Conservation (phyloP, 257 asterid genomes). For the Echium plantagineum region DNA sequence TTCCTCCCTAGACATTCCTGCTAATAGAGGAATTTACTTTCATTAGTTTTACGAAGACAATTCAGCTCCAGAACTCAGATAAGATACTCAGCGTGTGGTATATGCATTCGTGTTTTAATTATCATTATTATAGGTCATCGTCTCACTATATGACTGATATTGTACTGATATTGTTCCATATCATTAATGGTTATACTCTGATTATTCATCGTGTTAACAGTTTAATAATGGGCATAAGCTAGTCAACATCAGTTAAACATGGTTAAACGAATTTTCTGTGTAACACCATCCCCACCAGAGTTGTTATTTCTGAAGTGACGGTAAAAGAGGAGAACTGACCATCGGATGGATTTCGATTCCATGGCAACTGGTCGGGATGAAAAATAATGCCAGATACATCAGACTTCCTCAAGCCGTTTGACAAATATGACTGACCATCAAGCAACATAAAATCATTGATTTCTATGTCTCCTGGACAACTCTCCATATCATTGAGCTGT, state of each 20-base stretch:
- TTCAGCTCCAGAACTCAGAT: neutral
- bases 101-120: neutral
- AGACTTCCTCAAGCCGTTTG: slow-evolving; percentile 18
- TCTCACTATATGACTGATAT: neutral
- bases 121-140: too few species aligned
- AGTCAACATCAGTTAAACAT: neutral
- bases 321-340: slow-evolving; percentile 19
- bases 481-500: slow-evolving; percentile 18
- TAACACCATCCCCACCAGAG: neutral
- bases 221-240: too few species aligned
- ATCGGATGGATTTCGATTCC: slow-evolving; percentile 18
- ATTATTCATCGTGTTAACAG: too few species aligned
- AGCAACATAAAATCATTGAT: slow-evolving; percentile 21
- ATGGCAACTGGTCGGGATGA: slow-evolving; percentile 16
- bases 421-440: slow-evolving; percentile 12
- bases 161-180: neutral
- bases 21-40: slow-evolving; percentile 3
- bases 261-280: neutral
- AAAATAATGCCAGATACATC: slow-evolving; percentile 21
- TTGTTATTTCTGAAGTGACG: neutral
- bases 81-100: neutral
- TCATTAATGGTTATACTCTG: too few species aligned
- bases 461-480: slow-evolving; percentile 13
- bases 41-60: neutral
- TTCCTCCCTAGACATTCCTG: slow-evolving; percentile 53